Evolutionary conservation across 139 green algal species (phyloP), one percentile per base, ranked within the genome.

Genomic region (Closterium sp.): DNA sequence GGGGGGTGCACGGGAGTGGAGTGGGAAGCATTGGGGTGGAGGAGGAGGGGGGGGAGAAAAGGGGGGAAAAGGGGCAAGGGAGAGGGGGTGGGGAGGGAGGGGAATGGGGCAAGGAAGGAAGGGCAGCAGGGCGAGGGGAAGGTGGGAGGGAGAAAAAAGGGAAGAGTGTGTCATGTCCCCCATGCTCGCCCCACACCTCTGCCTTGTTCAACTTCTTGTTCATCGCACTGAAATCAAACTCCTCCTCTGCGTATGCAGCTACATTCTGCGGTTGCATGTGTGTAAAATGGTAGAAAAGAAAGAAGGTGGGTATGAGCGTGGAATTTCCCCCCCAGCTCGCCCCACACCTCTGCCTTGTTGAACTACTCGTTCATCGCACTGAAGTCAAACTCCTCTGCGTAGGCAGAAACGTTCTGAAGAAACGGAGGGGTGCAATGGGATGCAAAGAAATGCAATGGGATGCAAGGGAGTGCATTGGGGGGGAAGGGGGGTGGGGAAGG

Each of bases 151-250:
- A 62, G 5, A 62, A 62, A 62, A 62, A 7, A 62, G 42, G 42
- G 5, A 62, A 13, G 5, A 62, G 42, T 62, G 5, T 7, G 42
- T 5, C 42, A 13, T 62, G 42, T 7, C 91, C 91, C 31, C 92
- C 89, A 1, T 79, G 73, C 85, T 91, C 92, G 22, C 89, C 92
- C 89, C 89, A 94, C 19, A 95, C 31, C 87, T 95, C 38, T 3
- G 94, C 92, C 88, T 95, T 95, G 24, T 95, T 95, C 88, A 95
- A 95, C 89, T 91, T 93, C 85, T 93, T 62, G 87, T 94, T 93
- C 88, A 95, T 93, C 5, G 87, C 87, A 2, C 42, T 90, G 89
- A 95, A 95, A 34, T 95, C 92, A 91, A 95, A 95, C 34, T 95
- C 93, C 92, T 95, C 93, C 13, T n/a, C n/a, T n/a, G 93, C 42